Evolutionary conservation across 106 monocot species (phyloP).

Genomic region (Apostasia shenzhenica): DNA sequence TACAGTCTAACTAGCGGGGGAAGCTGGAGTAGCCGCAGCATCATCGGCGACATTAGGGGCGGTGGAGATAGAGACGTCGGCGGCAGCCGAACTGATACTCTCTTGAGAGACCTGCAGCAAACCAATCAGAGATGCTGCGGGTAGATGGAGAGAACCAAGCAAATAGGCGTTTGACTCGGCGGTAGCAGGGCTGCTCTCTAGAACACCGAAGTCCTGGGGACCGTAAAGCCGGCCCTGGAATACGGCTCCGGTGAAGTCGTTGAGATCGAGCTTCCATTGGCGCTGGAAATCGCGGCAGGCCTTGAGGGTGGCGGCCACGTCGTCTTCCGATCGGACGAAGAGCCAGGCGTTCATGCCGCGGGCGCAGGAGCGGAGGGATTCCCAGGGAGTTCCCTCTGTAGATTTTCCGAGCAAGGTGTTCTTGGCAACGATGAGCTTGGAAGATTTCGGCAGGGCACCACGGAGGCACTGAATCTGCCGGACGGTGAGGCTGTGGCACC

Average conservation of each 20-base stretch:
- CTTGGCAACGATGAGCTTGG: constrained; percentile 46
- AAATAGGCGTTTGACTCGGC: constrained; percentile 33
- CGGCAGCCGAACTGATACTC: constrained; percentile 4
- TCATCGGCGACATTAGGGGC: neutral
- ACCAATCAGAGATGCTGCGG: constrained; percentile 31
- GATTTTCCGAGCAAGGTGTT: constrained; percentile 38
- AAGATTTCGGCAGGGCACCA: constrained; percentile 30
- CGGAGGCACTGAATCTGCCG: constrained; percentile 56
- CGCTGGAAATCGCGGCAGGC: constrained; percentile 46
- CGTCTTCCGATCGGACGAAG: constrained; percentile 50
- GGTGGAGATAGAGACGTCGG: neutral
- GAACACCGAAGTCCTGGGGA: constrained; percentile 42
- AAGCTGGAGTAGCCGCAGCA: neutral
- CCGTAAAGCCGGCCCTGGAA: constrained; percentile 59
- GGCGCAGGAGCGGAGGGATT: constrained; percentile 30
- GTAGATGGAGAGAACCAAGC: constrained; percentile 43
- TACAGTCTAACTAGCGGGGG: neutral
- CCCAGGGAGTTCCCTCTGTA: constrained; percentile 47
- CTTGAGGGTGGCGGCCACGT: constrained; percentile 36
- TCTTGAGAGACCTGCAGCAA: constrained; percentile 17
- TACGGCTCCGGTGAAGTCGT: constrained; percentile 60
- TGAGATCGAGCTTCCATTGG: constrained; percentile 37
- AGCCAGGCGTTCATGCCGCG: constrained; percentile 67
- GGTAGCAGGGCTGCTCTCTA: constrained; percentile 46
- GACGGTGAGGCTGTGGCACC: constrained; percentile 52